Conservation (phyloP, 441 rosid genomes). For the Adansonia grandidieri region DNA sequence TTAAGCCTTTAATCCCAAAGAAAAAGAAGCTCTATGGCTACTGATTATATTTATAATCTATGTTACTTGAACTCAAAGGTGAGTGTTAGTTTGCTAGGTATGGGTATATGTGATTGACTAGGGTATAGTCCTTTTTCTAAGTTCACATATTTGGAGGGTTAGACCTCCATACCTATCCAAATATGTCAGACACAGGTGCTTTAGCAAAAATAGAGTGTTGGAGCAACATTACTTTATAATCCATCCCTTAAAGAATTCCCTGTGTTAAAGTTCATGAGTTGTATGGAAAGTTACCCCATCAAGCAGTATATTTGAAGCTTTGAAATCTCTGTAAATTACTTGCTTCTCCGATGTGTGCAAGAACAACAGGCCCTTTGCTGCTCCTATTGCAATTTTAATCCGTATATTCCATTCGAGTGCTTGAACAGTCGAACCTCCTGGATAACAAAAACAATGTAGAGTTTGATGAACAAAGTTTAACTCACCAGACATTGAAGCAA, state of each 20-base stretch:
- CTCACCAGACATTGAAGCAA: not conserved
- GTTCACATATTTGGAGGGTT: too few species aligned
- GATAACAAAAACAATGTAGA: slow-evolving; percentile 11
- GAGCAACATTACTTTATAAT: too few species aligned
- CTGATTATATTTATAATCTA: too few species aligned
- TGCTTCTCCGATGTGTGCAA: slow-evolving; percentile 78
- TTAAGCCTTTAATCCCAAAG: not conserved
- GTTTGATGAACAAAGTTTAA: not conserved
- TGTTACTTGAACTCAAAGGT: not conserved
- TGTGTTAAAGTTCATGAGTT: not conserved
- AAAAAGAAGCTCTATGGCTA: not conserved
- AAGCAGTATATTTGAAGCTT: slow-evolving; percentile 86
- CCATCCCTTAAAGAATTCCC: too few species aligned
- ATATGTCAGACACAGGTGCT: too few species aligned
- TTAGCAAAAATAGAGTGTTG: too few species aligned
- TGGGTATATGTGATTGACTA: too few species aligned
- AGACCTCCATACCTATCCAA: too few species aligned
- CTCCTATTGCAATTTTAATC: slow-evolving; percentile 79
- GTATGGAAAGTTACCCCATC: slow-evolving; percentile 61
- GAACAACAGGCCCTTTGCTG: slow-evolving; percentile 82
- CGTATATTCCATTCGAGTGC: slow-evolving; percentile 78
- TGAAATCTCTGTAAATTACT: slow-evolving; percentile 91
- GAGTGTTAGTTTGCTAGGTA: too few species aligned
- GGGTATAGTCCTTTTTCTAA: too few species aligned
- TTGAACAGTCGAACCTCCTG: slow-evolving; percentile 80